Evolutionary conservation across 768 basidiomycete genomes (phyloP), one percentile per base, ranked within the genome.

Genomic region (Boletus sp.): DNA sequence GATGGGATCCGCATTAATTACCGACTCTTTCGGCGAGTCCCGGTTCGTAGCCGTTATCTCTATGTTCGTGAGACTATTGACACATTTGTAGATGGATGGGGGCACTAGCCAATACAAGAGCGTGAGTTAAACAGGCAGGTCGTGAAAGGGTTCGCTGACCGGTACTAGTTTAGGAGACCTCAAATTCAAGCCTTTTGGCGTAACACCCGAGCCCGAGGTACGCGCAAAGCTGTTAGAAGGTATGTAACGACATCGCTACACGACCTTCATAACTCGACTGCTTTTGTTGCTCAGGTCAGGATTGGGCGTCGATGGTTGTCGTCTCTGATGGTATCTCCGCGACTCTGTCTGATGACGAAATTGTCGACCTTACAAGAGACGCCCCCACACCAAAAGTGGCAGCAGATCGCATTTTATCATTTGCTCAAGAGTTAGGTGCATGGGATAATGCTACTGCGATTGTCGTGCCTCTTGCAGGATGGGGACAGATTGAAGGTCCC

Each of bases 321-420:
- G 78, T 95, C n/a, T 95, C 94, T 10, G 97, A 99, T 71, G 97
- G 97, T 6, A 82, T 98, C 48, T 91, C 94, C 1, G 92, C 92
- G 36, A 82, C 91, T 46, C 80, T 97, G 42, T 94, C 94, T 1
- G 94, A 98, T 69, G 90, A 92, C 59, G 97, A 99, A 74, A 88
- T 99, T 58, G 85, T 92, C 33, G 97, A 98, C 71, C 84, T 99
- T 44, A 89, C 87, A 7, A 80, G 94, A 49, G 78, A 78, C 45
- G 84, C 88, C 7, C 69, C 75, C 9, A 83, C 86, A 63, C 96
- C 96, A 0, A 85, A 83, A 65, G 73, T 74, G 32, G 95, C 93
- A n/a, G 95, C 96, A 4, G 80, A 88, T 32, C 80, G 81, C 14
- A 94, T 98, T 42, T 75, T 98, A 7, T 74, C 84, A 20, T 98